Evolutionary conservation across 345 rosid genomes (phyloP), one percentile per base, ranked within the genome.

Genomic region (Dipteronia sinensis): DNA sequence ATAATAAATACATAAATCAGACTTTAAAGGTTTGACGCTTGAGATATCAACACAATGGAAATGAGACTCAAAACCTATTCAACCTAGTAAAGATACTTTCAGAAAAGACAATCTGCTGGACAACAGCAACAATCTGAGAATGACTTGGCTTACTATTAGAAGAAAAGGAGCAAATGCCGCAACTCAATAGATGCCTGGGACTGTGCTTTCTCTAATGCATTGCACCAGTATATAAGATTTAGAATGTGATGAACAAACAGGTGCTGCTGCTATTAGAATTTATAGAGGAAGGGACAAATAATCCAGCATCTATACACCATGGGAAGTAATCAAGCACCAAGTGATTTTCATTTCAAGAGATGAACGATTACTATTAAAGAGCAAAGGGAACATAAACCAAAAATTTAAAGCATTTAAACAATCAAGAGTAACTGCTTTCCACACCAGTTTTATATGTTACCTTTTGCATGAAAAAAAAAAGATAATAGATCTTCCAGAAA

Each of bases 141-240:
- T 67, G 27, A 11, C 55, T 68, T 13, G 27, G 72, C 29, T 44
- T 31, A 65, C 69, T 31, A 65, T 53, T 16, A 16, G n/a, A 53
- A 16, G n/a, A 53, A 53, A 49, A 53, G n/a, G 58, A 53, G 58
- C 58, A 53, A 17, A 53, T 53, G 58, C 58, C 58, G 20, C 58
- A 53, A 19, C n/a, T 53, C 58, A 53, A 53, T 16, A 5, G n/a
- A 15, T 5, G 20, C n/a, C 31, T 64, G 42, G 67, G 67, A 64
- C 42, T 29, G 42, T 27, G 42, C 29, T 42, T 64, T 34, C 42
- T 40, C n/a, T 27, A 7, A 64, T 64, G 67, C 67, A 29, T 6
- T 19, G 69, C n/a, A 42, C 58, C n/a, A 42, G 69, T 65, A 31
- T 19, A 65, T 38, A 65, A 65, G 40, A 31, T 65, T 65, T n/a